Conservation (phyloP, 176 grass and related monocot genomes). For the Oropetium thomaeum region DNA sequence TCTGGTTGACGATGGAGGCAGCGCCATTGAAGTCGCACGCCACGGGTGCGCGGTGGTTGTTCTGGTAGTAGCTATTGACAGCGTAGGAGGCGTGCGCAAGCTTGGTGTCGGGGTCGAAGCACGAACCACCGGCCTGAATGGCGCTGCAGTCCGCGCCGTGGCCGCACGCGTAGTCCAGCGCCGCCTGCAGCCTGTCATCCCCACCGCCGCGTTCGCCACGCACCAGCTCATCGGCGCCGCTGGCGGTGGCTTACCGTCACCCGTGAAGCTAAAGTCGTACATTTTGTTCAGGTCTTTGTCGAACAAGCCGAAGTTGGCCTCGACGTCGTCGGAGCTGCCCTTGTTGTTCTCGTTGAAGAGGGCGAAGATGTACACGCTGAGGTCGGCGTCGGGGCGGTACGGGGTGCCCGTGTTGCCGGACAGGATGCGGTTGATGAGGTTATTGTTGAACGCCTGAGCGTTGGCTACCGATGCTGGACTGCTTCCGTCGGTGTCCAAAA, state of each 20-base stretch:
- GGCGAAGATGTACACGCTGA: constrained; percentile 63
- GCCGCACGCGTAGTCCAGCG: constrained; percentile 36
- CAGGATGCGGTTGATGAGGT: constrained; percentile 47
- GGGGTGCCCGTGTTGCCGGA: constrained; percentile 55
- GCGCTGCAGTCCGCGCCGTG: not conserved
- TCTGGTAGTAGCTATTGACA: constrained; percentile 40
- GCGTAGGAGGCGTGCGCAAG: constrained; percentile 39
- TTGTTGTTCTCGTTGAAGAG: constrained; percentile 78
- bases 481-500: not conserved
- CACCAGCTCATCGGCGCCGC: constrained; percentile 18
- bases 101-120: constrained; percentile 34
- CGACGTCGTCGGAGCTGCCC: constrained; percentile 1
- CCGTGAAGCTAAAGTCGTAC: constrained; percentile 45
- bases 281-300: constrained; percentile 39
- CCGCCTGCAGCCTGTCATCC: constrained; percentile 8
- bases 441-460: constrained; percentile 43
- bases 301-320: constrained; percentile 66
- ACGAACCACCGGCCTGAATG: not conserved
- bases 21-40: constrained; percentile 40
- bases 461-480: not conserved
- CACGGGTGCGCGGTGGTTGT: not conserved
- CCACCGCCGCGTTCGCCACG: constrained; percentile 9
- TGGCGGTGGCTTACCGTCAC: not conserved
- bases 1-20: not conserved
- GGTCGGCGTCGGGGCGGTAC: constrained; percentile 36